Evolutionary conservation across 208 protist genomes (phyloP), one percentile per base, ranked within the genome.

Genomic region (Zelonia costaricensis): DNA sequence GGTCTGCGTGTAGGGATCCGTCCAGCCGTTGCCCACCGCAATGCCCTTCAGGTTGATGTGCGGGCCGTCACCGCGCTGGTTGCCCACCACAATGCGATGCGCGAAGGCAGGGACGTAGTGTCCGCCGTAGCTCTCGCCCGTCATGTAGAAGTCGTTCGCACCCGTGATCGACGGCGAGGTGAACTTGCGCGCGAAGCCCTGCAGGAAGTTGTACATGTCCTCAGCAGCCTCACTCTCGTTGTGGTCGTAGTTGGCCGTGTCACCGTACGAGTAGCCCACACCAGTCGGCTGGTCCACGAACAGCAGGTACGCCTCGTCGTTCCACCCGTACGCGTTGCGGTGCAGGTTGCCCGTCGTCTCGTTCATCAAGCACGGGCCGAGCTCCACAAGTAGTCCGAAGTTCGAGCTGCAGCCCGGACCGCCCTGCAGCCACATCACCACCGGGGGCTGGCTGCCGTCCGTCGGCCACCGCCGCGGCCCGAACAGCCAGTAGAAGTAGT

Each of bases 401-500:
- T 28, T 43, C 12, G 80, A 86, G 62, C 80, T 86, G 76, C 89
- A 96, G 46, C 95, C 95, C 2, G 95, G 93, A 18, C 95, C 94
- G 46, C 95, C 95, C 25, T 80, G 92, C 63, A 97, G 71, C 89
- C 91, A 97, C 25, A 97, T 23, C 4, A 97, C 62, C 42, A 96
- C 68, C 9, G 92, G 92, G 15, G 73, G 56, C 40, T 31, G 22
- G 15, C 28, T 59, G 49, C 69, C 88, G 43, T 63, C 74, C 16
- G 61, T 51, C 1, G 86, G 77, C 33, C 43, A 55, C 47, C 70
- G 30, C 25, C 86, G 78, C 9, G 81, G 75, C 18, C 76, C 76
- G 55, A 97, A 96, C 46, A 85, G 63, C 93, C 94, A 98, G 80
- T 93, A 98, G 69, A 98, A 98, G 69, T 80, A 80, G 57, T 91